phyloP scores from a whole-genome alignment of 2,329 filamentous ascomycete species.

The Trichoderma sp. region DNA sequence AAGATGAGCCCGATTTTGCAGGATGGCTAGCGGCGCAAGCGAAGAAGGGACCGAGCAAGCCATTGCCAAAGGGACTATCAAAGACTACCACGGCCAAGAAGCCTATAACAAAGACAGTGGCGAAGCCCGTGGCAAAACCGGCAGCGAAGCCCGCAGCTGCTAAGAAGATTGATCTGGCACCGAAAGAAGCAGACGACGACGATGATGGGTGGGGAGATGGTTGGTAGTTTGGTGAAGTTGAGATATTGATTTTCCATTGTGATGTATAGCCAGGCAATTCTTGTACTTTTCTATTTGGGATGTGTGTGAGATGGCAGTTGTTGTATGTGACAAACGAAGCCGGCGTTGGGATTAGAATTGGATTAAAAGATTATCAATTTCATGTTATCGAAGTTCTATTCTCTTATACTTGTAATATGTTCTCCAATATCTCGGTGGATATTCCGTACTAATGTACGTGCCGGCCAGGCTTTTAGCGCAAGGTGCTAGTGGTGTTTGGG shows the following conservation, averaged over 20 bases:
- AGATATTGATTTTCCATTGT: background rate
- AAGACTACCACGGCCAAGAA: slow-evolving; percentile 58
- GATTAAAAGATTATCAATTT: background rate
- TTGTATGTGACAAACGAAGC: background rate
- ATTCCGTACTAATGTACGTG: background rate
- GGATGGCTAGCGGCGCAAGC: slow-evolving; percentile 90
- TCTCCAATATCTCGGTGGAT: background rate
- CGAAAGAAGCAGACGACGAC: slow-evolving; percentile 59
- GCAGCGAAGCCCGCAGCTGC: slow-evolving; percentile 45
- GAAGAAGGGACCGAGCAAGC: slow-evolving; percentile 64
- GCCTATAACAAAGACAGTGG: slow-evolving; percentile 37
- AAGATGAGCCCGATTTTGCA: slow-evolving; percentile 92
- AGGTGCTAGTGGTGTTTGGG: background rate
- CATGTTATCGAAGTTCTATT: background rate
- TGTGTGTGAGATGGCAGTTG: background rate
- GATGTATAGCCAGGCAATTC: background rate
- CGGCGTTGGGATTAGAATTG: slow-evolving; percentile 19
- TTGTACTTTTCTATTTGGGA: background rate
- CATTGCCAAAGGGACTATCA: slow-evolving; percentile 78
- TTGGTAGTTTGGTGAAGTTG: slow-evolving; percentile 47
- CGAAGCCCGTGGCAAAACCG: slow-evolving; percentile 46
- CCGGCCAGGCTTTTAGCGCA: background rate
- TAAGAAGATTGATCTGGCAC: slow-evolving; percentile 71
- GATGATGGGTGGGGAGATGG: slow-evolving; percentile 69
- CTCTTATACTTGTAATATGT: background rate